These are phyloP conservation scores for Beauveria caledonica DNA, from an alignment of 2,329 filamentous ascomycete species.

Conservation along the genomic window DNA sequence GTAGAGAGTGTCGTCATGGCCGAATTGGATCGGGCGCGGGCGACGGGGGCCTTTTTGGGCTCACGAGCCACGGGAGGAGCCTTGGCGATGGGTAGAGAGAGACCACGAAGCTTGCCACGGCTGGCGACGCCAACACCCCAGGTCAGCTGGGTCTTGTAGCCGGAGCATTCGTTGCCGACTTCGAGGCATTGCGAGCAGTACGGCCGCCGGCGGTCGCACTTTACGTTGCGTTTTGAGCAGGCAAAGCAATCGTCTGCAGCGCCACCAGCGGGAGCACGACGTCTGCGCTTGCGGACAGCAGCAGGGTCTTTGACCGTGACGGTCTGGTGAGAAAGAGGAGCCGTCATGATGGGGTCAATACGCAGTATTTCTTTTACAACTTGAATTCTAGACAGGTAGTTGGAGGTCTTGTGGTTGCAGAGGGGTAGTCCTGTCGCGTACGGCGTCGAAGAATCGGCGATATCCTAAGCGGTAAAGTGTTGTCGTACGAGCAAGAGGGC, in stretches of 20 bases:
- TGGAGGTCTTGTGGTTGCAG: not conserved
- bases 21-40: slow-evolving; percentile 39
- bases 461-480: not conserved
- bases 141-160: slow-evolving; percentile 93
- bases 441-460: not conserved
- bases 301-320: slow-evolving; percentile 41
- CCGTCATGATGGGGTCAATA: slow-evolving; percentile 35
- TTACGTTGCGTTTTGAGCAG: slow-evolving; percentile 72
- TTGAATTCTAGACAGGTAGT: not conserved
- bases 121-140: slow-evolving; percentile 96
- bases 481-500: not conserved
- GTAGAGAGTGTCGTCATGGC: slow-evolving; percentile 24
- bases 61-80: slow-evolving; percentile 44
- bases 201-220: slow-evolving; percentile 84
- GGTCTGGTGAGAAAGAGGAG: slow-evolving; percentile 36
- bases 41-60: slow-evolving; percentile 36
- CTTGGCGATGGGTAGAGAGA: slow-evolving; percentile 66
- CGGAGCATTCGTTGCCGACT: slow-evolving; percentile 83
- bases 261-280: slow-evolving; percentile 79
- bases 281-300: slow-evolving; percentile 62
- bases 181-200: slow-evolving; percentile 95
- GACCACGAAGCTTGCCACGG: slow-evolving; percentile 83
- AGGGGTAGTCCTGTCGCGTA: not conserved
- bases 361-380: not conserved
- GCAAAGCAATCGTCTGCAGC: slow-evolving; percentile 93